Evolutionary conservation across 257 asterid genomes (phyloP), one percentile per base, ranked within the genome.

Genomic region (Petunia secreta): DNA sequence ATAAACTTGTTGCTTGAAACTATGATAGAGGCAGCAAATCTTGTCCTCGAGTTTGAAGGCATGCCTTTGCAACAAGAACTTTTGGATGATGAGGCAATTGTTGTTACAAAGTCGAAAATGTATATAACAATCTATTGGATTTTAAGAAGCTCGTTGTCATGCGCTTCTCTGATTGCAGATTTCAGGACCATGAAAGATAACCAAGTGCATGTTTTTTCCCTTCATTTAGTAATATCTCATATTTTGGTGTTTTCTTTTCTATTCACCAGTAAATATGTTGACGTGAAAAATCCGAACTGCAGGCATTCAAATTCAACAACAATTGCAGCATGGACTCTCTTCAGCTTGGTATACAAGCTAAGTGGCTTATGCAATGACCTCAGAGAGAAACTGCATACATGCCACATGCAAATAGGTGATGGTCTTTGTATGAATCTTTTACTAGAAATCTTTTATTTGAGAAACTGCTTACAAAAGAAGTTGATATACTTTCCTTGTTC

Each of bases 131-230:
- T 88, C 36, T 93, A 93, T 78, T 92, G 97, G 98, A 87, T 88
- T 66, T 84, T 88, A 43, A 84, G 93, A 83, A 87, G 98, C 87
- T 67, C 91, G 50, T 57, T 89, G 37, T 89, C 87, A 38, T 87
- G 97, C 80, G 80, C 84, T 59, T 86, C 91, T 66, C 86, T 87
- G 5, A 75, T 92, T 55, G 84, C 91, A 60, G 89, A 88, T 84
- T 80, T 87, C 25, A 80, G 89, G 80, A 84, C 83, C 68, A 83
- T 82, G 79, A 86, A 85, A 85, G 82, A 85, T 80, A 91, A 86
- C 91, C 92, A 89, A 93, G 96, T 91, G 97, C 97, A 89, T 91
- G 94, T 89, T 87, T 90, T 87, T 84, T 89, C 91, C 87, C 88
- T 85, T 88, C 81, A 63, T 78, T 82, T 52, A 37, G 8, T 64